Base-by-base conservation (phyloP, 176 grass and related monocot species). In the Rhynchospora breviuscula region DNA sequence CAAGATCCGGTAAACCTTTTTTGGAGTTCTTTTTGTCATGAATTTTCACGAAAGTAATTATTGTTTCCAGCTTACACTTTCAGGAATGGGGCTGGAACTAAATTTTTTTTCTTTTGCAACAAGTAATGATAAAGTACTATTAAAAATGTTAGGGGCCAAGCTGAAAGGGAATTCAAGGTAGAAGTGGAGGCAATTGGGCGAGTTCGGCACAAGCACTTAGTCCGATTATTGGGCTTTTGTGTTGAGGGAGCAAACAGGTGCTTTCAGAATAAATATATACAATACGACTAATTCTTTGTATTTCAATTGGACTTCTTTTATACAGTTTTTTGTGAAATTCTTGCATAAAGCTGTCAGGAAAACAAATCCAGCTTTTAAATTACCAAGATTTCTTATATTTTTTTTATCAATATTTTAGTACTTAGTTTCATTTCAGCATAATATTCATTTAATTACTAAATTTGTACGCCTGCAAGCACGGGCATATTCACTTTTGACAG, bases 151-250 rank as follows among this genome's bases (percentile, higher is more conserved):
- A 95, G 91, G 87, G 94, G 94, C 0, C 94, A 97, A 53, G 94
- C 94, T 47, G 94, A 97, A 88, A 75, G 89, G 83, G 94, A 97
- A 80, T 97, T 97, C 91, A 86, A 75, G 87, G 94, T 97, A 69
- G 94, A 97, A 67, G 94, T 97, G 23, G 94, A 97, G 86, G 91
- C 94, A 66, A 97, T 97, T 90, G 94, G 94, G 8, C 91, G 94
- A 75, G 94, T 97, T 80, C 91, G 94, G 23, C 94, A 97, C 83
- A 97, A 97, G 89, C 88, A 97, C 25, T 88, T 97, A 0, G 94
- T 93, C 22, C 85, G 91, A 35, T 23, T 97, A 77, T 82, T 97
- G 19, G 94, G 94, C 79, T 97, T 91, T 84, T 97, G 94, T 88
- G 91, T 88, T 47, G 94, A 97, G 86, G 94, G 94, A 65, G 94